Evolutionary conservation across 2,329 filamentous ascomycete species (phyloP).

Genomic region (Aspergillus pseudonomiae): DNA sequence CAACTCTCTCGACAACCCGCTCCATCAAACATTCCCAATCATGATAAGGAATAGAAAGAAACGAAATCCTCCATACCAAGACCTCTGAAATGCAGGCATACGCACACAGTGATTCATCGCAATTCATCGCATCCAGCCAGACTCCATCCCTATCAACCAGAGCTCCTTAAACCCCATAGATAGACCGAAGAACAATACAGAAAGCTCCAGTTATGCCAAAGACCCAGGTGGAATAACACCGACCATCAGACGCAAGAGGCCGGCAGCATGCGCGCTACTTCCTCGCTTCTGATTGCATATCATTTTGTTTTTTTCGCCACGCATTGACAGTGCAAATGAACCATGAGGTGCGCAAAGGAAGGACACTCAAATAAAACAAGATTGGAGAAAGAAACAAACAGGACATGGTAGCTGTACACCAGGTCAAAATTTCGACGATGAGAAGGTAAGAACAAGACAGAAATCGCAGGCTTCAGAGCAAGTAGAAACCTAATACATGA

Average conservation of each 20-base stretch:
- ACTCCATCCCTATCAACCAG: conserved; percentile 16
- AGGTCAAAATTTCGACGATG: conserved; percentile 6
- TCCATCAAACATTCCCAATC: conserved; percentile 4
- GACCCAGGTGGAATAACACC: conserved; percentile 6
- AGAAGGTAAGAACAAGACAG: conserved; percentile 1
- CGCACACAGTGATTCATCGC: conserved; percentile 12
- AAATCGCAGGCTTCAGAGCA: conserved; percentile 1
- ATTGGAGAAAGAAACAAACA: conserved; percentile 15
- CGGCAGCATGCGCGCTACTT: neutral
- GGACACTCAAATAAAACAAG: conserved; percentile 14
- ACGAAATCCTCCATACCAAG: neutral
- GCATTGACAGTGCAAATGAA: conserved; percentile 9
- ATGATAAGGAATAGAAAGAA: neutral
- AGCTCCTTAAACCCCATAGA: conserved; percentile 13
- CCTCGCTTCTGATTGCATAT: conserved; percentile 1
- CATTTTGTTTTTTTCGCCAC: conserved; percentile 10
- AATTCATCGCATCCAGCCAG: conserved; percentile 12
- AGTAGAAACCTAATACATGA: conserved; percentile 17
- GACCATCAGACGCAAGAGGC: conserved; percentile 4
- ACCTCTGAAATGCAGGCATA: conserved; percentile 7
- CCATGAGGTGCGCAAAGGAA: conserved; percentile 6
- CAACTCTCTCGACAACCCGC: conserved; percentile 1
- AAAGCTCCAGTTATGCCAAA: conserved; percentile 10
- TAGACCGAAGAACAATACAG: conserved; percentile 9
- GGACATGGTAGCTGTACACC: conserved; percentile 19